Conservation (phyloP, 129 eudicot species). For the Mikania micrantha region DNA sequence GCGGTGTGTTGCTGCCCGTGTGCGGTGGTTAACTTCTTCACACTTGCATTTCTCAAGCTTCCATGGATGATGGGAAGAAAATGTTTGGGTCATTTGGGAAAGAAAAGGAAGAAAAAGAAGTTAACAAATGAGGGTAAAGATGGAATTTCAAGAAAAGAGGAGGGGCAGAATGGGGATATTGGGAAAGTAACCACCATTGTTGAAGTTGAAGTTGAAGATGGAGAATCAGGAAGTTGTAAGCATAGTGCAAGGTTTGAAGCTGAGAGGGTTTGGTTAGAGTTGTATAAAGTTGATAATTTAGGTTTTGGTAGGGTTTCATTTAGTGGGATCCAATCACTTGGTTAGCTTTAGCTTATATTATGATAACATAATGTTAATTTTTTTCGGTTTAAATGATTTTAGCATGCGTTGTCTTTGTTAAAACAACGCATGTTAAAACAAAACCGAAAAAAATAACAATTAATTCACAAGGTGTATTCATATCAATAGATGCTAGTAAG, state of each 20-base stretch:
- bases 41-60: conserved; percentile 49
- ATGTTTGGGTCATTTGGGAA: conserved; percentile 31
- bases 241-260: conserved; percentile 59
- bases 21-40: conserved; percentile 51
- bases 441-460: background rate
- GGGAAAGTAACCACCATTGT: conserved; percentile 14
- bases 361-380: background rate
- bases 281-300: conserved; percentile 75
- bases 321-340: conserved; percentile 51
- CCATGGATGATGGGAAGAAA: conserved; percentile 60
- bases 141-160: conserved; percentile 21
- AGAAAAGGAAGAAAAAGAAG: conserved; percentile 24
- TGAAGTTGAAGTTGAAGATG: conserved; percentile 6
- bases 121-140: conserved; percentile 4
- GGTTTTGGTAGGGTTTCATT: conserved; percentile 96
- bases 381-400: background rate
- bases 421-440: background rate
- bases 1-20: conserved; percentile 78
- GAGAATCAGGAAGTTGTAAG: too few species aligned
- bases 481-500: too few species aligned
- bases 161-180: conserved; percentile 8
- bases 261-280: conserved; percentile 73
- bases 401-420: background rate
- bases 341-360: background rate
- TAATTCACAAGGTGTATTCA: too few species aligned